Evolutionary conservation across 2,329 filamentous ascomycete genomes (phyloP), one percentile per base, ranked within the genome.

Genomic region (Lecanicillium sp.): DNA sequence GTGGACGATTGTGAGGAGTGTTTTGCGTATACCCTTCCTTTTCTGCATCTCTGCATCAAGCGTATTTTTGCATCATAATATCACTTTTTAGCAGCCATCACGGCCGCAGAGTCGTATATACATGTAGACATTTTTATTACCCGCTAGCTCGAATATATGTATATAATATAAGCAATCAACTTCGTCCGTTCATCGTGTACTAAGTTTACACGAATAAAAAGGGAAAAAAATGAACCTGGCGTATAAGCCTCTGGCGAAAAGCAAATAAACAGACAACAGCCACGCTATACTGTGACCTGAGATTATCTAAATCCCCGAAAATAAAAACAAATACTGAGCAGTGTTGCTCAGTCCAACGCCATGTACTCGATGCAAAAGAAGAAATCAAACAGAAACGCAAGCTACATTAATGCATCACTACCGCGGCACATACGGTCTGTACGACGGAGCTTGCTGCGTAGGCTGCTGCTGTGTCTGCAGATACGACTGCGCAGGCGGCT

Each of bases 341-440:
- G n/a, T n/a, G n/a, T n/a, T n/a, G n/a, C n/a, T n/a, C n/a, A n/a
- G n/a, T n/a, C n/a, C n/a, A n/a, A n/a, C n/a, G n/a, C n/a, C n/a
- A n/a, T n/a, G n/a, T n/a, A n/a, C n/a, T n/a, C n/a, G n/a, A n/a
- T n/a, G n/a, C n/a, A n/a, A n/a, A n/a, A n/a, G n/a, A n/a, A n/a
- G n/a, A n/a, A n/a, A n/a, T n/a, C n/a, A n/a, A n/a, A n/a, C n/a
- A 17, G 2, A 19, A 8, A 36, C 30, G 26, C 15, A 21, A 4
- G 10, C 15, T 23, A 14, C 9, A 4, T 24, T 12, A 5, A 14
- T 2, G 19, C 21, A 4, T 14, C 14, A 24, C 12, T 6, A 41
- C 15, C 24, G 8, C 1, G 44, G 44, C 11, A 47, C 17, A 23
- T 48, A 48, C 10, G 45, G 45, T 21, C 14, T 36, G 30, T 48